phyloP scores from a whole-genome alignment of 208 protist genomes.

The Leishmania tropica region DNA sequence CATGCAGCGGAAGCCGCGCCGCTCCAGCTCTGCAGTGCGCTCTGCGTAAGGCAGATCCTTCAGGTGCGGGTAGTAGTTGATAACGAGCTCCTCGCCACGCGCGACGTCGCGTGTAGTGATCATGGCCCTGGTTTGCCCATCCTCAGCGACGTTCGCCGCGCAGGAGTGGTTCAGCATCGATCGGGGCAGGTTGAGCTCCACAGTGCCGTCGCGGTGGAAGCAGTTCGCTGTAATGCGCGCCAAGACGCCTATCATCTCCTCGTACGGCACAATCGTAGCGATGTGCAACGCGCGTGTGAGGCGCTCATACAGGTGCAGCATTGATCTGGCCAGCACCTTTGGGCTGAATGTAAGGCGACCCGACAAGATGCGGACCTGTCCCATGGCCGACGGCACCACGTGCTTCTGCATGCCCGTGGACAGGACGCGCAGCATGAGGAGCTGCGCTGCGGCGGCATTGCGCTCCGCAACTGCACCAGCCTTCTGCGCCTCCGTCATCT shows the following conservation, averaged over 20 bases:
- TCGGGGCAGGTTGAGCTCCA: conserved; percentile 70
- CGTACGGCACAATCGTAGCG: conserved; percentile 74
- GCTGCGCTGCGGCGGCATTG: conserved; percentile 77
- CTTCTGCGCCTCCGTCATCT: conserved; percentile 55
- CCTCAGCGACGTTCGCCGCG: conserved; percentile 73
- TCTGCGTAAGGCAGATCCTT: conserved; percentile 56
- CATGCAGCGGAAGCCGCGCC: conserved; percentile 57
- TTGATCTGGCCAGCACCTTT: conserved; percentile 39
- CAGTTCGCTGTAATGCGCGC: conserved; percentile 77
- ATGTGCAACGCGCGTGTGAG: conserved; percentile 61
- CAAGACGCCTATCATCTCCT: conserved; percentile 78
- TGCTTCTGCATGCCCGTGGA: conserved; percentile 47
- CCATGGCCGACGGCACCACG: conserved; percentile 69
- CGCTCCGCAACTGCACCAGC: conserved; percentile 36
- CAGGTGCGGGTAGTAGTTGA: conserved; percentile 83
- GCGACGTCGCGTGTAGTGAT: conserved; percentile 53
- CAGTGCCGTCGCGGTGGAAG: conserved; percentile 57
- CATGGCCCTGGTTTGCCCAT: conserved; percentile 45
- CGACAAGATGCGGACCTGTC: conserved; percentile 72
- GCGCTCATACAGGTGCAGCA: conserved; percentile 83
- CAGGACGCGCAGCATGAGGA: conserved; percentile 79
- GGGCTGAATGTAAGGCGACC: conserved; percentile 73
- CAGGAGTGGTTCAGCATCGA: conserved; percentile 89
- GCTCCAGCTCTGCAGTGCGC: conserved; percentile 55
- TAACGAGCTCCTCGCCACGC: conserved; percentile 63